Percentiles rank a stretch among this genome's conserved stretches.
phyloP scores from a whole-genome alignment of 305 asterid species.

The Lippia alba region DNA sequence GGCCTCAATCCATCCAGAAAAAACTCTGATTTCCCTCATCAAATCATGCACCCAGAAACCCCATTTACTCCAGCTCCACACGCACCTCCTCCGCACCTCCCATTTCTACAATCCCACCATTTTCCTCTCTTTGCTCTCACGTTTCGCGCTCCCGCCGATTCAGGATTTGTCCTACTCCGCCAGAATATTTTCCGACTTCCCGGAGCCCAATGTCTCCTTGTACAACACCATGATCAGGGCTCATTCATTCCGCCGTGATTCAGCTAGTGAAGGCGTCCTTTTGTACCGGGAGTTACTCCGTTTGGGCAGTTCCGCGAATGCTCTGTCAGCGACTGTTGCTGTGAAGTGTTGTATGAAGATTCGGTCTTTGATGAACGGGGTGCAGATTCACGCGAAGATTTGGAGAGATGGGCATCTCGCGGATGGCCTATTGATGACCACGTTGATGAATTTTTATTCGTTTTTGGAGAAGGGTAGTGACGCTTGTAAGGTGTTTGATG shows the following conservation, averaged over 20 bases:
- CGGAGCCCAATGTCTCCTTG: conserved; percentile 51
- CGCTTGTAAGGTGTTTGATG: conserved; percentile 72
- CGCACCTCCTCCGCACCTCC: conserved; percentile 59
- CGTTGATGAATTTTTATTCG: conserved; percentile 81
- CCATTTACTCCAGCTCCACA: conserved; percentile 70
- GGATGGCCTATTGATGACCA: conserved; percentile 59
- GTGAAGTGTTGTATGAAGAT: conserved; percentile 65
- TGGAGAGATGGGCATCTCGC: conserved; percentile 59
- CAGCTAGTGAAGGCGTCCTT: conserved; percentile 52
- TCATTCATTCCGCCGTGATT: conserved; percentile 49
- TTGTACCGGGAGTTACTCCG: conserved; percentile 54
- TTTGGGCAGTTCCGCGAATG: conserved; percentile 58
- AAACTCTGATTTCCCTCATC: conserved; percentile 53
- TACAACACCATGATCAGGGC: conserved; percentile 71
- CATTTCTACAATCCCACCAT: conserved; percentile 48
- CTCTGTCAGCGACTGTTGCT: conserved; percentile 58
- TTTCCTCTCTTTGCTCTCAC: conserved; percentile 66
- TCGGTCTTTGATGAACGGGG: conserved; percentile 49
- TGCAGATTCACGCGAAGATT: conserved; percentile 63
- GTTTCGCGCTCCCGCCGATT: conserved; percentile 58
- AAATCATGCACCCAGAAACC: conserved; percentile 56
- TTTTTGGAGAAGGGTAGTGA: conserved; percentile 45
- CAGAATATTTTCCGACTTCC: conserved; percentile 48
- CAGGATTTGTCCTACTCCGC: conserved; percentile 57
- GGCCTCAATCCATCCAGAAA: conserved; percentile 40